Evolutionary conservation across 805 yeast genomes (phyloP).

Genomic region (Wickerhamomyces subpelliculosus): DNA sequence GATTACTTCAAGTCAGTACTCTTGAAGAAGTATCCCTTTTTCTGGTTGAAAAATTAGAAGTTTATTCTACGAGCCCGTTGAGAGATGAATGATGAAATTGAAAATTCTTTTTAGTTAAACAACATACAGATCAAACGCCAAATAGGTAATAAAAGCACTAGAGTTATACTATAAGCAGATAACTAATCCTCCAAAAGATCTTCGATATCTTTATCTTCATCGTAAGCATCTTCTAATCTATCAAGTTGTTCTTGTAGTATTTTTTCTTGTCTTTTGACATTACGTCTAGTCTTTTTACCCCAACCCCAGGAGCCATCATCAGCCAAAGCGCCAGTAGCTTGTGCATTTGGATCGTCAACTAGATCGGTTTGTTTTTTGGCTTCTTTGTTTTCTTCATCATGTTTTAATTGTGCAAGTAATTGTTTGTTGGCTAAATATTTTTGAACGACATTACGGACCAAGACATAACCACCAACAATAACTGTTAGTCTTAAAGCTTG

Average conservation of each 20-base stretch:
- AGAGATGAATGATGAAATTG: no score
- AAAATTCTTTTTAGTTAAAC: no score
- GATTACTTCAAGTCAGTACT: no score
- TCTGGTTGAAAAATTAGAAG: no score
- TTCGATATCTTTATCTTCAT: constrained; percentile 64
- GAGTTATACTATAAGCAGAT: no score
- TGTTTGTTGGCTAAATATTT: constrained; percentile 47
- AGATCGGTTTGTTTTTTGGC: constrained; percentile 23
- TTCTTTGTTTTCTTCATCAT: constrained; percentile 40
- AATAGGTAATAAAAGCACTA: no score
- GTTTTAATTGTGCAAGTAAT: constrained; percentile 40
- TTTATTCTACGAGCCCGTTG: no score
- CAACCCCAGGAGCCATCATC: constrained; percentile 57
- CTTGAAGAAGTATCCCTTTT: no score
- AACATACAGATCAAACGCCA: no score
- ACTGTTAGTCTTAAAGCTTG: constrained; percentile 41
- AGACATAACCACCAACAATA: constrained; percentile 55
- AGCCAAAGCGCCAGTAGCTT: constrained; percentile 27
- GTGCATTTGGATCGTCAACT: constrained; percentile 29
- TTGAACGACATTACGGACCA: constrained; percentile 49
- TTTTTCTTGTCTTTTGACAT: constrained; percentile 48
- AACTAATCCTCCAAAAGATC: constrained; percentile 49
- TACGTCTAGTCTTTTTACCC: constrained; percentile 70
- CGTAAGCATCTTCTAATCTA: constrained; percentile 35
- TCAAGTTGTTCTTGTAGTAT: constrained; percentile 45